These are phyloP conservation scores for Stagonosporopsis cucurbitacearum DNA, from an alignment of 2,329 filamentous ascomycete species.

Conservation along the genomic window DNA sequence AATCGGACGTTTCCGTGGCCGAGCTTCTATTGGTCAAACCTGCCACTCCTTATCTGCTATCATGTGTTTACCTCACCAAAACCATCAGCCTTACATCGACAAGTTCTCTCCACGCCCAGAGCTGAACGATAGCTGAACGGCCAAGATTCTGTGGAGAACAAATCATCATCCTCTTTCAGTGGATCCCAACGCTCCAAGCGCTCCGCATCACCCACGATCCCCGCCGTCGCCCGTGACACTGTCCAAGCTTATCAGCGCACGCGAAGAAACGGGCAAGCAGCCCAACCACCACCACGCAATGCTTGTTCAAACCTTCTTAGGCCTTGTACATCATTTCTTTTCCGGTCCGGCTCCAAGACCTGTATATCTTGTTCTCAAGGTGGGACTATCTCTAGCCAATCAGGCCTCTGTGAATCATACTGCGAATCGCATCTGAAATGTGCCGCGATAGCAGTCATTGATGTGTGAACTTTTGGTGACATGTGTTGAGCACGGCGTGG, in stretches of 20 bases:
- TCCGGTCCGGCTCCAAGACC: conserved; percentile 12
- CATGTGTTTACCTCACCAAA: conserved; percentile 34
- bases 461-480: background rate
- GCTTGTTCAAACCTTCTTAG: conserved; percentile 1
- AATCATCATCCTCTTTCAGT: conserved; percentile 11
- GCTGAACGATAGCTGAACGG: background rate
- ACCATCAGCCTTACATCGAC: conserved; percentile 4
- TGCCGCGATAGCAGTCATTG: conserved; percentile 25
- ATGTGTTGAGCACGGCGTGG: conserved; percentile 9
- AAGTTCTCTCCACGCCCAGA: conserved; percentile 27
- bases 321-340: conserved; percentile 12
- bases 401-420: background rate
- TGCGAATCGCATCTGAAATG: conserved; percentile 9
- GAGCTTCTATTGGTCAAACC: conserved; percentile 20
- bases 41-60: conserved; percentile 31
- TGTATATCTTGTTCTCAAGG: conserved; percentile 6
- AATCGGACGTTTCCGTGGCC: conserved; percentile 5
- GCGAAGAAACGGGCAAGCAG: conserved; percentile 15
- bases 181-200: background rate
- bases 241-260: conserved; percentile 30
- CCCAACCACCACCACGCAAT: background rate
- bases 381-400: conserved; percentile 36
- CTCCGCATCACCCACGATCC: conserved; percentile 14
- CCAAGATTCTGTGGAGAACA: conserved; percentile 8
- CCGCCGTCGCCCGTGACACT: conserved; percentile 16